phyloP scores from a whole-genome alignment of 805 yeast genomes.

The Ogataea angusta region DNA sequence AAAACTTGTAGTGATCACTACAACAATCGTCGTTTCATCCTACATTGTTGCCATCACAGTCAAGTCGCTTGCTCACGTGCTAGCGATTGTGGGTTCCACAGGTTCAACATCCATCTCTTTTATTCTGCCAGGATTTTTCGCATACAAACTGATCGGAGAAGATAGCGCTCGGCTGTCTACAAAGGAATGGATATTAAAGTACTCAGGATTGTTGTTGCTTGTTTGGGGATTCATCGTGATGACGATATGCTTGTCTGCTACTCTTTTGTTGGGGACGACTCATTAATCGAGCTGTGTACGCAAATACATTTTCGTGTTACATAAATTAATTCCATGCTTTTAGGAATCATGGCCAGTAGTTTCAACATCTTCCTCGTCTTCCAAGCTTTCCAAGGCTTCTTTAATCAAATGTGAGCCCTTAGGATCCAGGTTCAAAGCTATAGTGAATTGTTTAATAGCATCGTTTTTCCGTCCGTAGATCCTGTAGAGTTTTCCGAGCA shows the following conservation, averaged over 20 bases:
- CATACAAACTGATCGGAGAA: constrained; percentile 65
- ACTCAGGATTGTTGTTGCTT: constrained; percentile 51
- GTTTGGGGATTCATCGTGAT: constrained; percentile 71
- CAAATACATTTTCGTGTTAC: constrained; percentile 12
- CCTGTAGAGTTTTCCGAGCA: constrained; percentile 83
- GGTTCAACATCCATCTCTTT: constrained; percentile 92
- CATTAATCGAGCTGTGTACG: constrained; percentile 17
- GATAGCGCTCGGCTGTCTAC: constrained; percentile 23
- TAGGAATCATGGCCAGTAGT: constrained; percentile 14
- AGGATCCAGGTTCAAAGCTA: constrained; percentile 88
- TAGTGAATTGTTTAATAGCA: constrained; percentile 83
- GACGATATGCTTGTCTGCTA: constrained; percentile 53
- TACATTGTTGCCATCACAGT: constrained; percentile 66
- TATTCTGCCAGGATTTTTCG: constrained; percentile 85
- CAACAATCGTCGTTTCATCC: constrained; percentile 46
- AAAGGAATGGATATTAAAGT: constrained; percentile 37
- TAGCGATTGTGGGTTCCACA: constrained; percentile 88
- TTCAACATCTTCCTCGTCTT: constrained; percentile 20
- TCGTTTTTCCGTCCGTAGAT: constrained; percentile 66
- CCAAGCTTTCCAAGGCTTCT: constrained; percentile 68
- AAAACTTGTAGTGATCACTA: constrained; percentile 39
- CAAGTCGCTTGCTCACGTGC: constrained; percentile 71
- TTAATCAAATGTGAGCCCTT: constrained; percentile 83
- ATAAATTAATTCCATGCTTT: constrained; percentile 1
- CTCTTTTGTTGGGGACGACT: constrained; percentile 33